Percentiles rank a stretch among this genome's conserved stretches.
phyloP scores from a whole-genome alignment of 768 basidiomycete genomes.

The Leccinum arenicola region DNA sequence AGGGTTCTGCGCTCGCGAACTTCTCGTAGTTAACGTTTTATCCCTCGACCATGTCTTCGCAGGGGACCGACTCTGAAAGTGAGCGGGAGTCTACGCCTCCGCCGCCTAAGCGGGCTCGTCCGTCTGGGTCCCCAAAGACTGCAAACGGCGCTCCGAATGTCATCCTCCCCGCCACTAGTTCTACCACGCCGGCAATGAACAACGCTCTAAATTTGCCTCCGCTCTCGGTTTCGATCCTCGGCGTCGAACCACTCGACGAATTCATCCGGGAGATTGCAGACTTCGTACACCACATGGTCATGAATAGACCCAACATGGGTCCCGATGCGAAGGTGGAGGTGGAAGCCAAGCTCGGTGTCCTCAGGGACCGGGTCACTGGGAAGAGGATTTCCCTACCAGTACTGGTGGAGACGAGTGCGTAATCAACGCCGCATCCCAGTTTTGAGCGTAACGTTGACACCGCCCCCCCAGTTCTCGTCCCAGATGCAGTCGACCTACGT shows the following conservation, averaged over 20 bases:
- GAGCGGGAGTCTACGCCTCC: constrained; percentile 25
- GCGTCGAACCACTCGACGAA: constrained; percentile 89
- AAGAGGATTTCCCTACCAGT: constrained; percentile 68
- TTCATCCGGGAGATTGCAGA: constrained; percentile 91
- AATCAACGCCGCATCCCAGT: not conserved
- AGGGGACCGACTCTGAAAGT: constrained; percentile 29
- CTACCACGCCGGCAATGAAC: constrained; percentile 25
- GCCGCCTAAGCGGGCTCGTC: constrained; percentile 40
- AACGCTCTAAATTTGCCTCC: constrained; percentile 45
- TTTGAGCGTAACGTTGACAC: constrained; percentile 4
- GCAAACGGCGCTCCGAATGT: constrained; percentile 23
- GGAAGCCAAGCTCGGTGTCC: constrained; percentile 84
- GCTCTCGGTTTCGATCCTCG: constrained; percentile 77
- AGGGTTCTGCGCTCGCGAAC: not conserved
- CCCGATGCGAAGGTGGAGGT: constrained; percentile 64
- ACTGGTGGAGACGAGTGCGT: constrained; percentile 81
- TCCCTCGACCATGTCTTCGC: constrained; percentile 26
- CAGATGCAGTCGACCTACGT: constrained; percentile 58
- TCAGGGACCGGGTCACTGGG: constrained; percentile 56
- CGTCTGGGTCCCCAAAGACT: constrained; percentile 29
- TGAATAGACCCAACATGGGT: constrained; percentile 52
- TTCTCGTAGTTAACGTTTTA: constrained; percentile 1
- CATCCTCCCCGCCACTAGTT: constrained; percentile 9
- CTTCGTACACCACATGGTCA: constrained; percentile 75
- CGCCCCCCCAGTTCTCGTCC: constrained; percentile 57